phyloP scores from a whole-genome alignment of 1,139 yeast species.

The Saccharomyces hybrid region DNA sequence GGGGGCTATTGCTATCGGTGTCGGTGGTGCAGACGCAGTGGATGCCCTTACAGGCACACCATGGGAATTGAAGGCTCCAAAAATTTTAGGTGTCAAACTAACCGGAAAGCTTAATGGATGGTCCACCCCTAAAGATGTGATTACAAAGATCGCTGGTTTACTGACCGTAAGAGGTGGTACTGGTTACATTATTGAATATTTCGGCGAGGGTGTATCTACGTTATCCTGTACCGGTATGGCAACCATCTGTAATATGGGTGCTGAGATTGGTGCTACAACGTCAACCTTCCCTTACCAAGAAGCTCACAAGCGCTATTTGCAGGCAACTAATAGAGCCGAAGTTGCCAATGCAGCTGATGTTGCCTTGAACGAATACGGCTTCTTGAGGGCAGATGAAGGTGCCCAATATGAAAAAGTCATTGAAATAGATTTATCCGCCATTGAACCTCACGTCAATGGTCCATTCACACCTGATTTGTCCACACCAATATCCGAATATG shows the following conservation, averaged over 20 bases:
- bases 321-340: conserved; percentile 73
- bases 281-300: conserved; percentile 93
- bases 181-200: conserved; percentile 89
- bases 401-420: conserved; percentile 78
- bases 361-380: conserved; percentile 52
- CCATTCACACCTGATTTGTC: conserved; percentile 94
- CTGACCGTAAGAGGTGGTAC: conserved; percentile 97
- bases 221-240: conserved; percentile 98
- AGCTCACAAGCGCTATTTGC: conserved; percentile 73
- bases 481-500: conserved; percentile 72
- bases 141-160: conserved; percentile 80
- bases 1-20: conserved; percentile 96
- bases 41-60: conserved; percentile 97
- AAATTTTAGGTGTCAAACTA: conserved; percentile 81
- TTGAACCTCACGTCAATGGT: conserved; percentile 89
- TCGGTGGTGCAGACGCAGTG: conserved; percentile 98
- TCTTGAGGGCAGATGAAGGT: conserved; percentile 70
- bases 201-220: conserved; percentile 83
- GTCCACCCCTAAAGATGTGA: conserved; percentile 94
- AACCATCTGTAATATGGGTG: conserved; percentile 98
- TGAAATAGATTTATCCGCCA: conserved; percentile 63
- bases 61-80: conserved; percentile 98
- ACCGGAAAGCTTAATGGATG: conserved; percentile 84
- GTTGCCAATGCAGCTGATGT: conserved; percentile 71
- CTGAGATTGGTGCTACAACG: conserved; percentile 97